Base-by-base conservation (phyloP, 2,329 filamentous ascomycete species). In the Fusarium lateritium region DNA sequence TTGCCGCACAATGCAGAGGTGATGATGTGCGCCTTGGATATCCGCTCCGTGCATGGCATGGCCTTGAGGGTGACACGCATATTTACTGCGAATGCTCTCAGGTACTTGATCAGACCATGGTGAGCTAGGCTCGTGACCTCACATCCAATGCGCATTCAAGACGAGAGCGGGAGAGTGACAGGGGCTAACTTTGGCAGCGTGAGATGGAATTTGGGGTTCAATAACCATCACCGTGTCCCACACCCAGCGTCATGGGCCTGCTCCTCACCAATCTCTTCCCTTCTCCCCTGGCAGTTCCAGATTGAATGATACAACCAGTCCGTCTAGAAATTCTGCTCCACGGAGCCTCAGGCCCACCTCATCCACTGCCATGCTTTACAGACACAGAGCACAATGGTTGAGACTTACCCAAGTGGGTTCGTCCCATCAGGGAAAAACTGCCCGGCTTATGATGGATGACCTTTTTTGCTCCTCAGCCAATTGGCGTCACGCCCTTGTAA, bases 61-160 rank as follows among this genome's bases (percentile, higher is more conserved):
- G 21, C 21, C 21, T 15, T 22, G 40, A 22, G 39, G 40, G 21
- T 22, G 40, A 43, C 40, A 43, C 39, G n/a, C 39, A 40, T 21
- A 31, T 11, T 36, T 36, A 36, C 34, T 15, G 34, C 8, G 34
- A 36, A 17, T 31, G 52, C 44, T 43, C 47, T 57, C 63, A 65
- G 58, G 56, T 54, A 49, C 34, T 46, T 46, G 45, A 61, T 44
- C 56, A 59, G 47, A 49, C 38, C 4, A 31, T 13, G 28, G 26
- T 39, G 22, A 33, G 28, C 24, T 44, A 53, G 42, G 31, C 71
- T 72, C 62, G 71, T 73, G 71, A 73, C 71, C 71, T 61, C 45
- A 50, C 61, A 53, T 38, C 52, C 44, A 31, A 31, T 31, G 28
- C 28, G 28, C 28, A 10, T 10, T 10, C 28, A 31, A 31, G 44